These are phyloP conservation scores for Candida pseudoglaebosa DNA, from an alignment of 805 yeast species.

Conservation along the genomic window DNA sequence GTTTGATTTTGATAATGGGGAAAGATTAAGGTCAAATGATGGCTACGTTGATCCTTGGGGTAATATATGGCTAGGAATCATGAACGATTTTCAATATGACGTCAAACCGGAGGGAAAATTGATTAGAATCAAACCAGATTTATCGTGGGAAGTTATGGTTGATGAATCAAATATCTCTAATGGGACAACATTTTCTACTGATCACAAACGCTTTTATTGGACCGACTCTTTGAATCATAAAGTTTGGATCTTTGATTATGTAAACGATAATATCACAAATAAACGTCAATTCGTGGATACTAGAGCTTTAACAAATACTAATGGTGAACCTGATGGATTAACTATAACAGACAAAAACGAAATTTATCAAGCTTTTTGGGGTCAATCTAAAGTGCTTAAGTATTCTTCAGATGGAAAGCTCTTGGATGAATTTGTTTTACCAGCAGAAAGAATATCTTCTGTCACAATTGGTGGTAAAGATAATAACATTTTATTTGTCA, in stretches of 20 bases:
- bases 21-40: conserved; percentile 59
- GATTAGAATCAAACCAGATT: conserved; percentile 30
- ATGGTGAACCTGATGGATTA: conserved; percentile 79
- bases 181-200: conserved; percentile 45
- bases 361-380: conserved; percentile 67
- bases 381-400: conserved; percentile 53
- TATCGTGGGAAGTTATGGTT: conserved; percentile 28
- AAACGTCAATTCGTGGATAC: conserved; percentile 27
- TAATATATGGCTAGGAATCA: conserved; percentile 75
- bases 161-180: conserved; percentile 55
- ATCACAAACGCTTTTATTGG: conserved; percentile 32
- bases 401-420: conserved; percentile 48
- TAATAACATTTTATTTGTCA: conserved; percentile 57
- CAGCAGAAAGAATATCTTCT: conserved; percentile 61
- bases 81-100: conserved; percentile 50
- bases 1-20: conserved; percentile 26
- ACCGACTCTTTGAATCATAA: conserved; percentile 35
- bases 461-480: conserved; percentile 64
- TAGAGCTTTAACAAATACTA: conserved; percentile 8
- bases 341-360: conserved; percentile 51
- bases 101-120: conserved; percentile 47
- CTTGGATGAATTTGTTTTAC: conserved; percentile 50
- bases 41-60: conserved; percentile 79
- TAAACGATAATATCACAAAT: conserved; percentile 27
- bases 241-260: conserved; percentile 38